Evolutionary conservation across 106 monocot species (phyloP).

Genomic region (Dioscorea zingiberensis): DNA sequence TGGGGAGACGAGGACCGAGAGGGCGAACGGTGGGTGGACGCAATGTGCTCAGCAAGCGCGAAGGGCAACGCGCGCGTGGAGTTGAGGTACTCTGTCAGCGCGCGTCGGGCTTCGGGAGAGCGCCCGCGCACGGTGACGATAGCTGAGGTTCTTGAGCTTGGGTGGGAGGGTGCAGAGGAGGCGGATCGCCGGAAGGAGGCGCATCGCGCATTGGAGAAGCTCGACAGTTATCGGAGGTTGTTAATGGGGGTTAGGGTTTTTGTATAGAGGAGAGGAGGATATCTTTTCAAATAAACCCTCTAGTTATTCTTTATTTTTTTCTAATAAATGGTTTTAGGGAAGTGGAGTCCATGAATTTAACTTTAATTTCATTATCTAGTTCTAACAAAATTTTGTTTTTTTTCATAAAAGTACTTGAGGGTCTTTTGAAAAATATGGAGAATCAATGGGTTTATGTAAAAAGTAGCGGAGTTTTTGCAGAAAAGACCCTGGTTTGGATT

Average conservation of each 20-base stretch:
- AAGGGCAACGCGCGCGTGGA: slow-evolving; percentile 49
- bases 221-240: neutral
- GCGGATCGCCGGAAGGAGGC: slow-evolving; percentile 7
- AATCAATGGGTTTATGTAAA: neutral
- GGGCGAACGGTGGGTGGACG: slow-evolving; percentile 64
- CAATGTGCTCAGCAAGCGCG: slow-evolving; percentile 29
- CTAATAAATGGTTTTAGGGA: too few relatives aligned
- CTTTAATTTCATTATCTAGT: too few relatives aligned
- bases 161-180: slow-evolving; percentile 4
- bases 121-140: slow-evolving; percentile 43
- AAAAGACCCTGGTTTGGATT: neutral
- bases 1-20: slow-evolving; percentile 55
- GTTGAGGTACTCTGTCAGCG: slow-evolving; percentile 81
- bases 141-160: slow-evolving; percentile 36
- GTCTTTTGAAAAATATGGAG: neutral
- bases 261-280: neutral
- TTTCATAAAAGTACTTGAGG: neutral
- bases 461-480: neutral
- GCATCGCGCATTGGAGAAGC: too few relatives aligned
- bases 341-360: too few relatives aligned
- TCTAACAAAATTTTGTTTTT: too few relatives aligned
- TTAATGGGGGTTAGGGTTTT: neutral
- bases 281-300: too few relatives aligned
- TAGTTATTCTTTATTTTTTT: too few relatives aligned
- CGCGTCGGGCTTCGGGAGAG: slow-evolving; percentile 41